Base-by-base conservation (phyloP, 257 asterid species). In the Euphrasia confusa region DNA sequence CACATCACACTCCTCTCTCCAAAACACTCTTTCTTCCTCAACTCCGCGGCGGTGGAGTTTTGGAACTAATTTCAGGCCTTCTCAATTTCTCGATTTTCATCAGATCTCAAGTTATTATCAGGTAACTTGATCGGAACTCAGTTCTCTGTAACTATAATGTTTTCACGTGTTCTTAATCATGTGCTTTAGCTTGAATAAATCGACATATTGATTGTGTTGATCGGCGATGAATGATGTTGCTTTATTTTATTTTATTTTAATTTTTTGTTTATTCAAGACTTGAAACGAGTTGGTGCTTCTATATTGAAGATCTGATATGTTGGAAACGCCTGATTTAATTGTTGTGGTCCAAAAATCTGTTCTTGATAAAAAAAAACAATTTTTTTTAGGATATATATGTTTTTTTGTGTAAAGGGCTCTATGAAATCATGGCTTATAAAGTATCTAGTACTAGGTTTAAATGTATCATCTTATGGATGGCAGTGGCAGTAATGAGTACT, bases 21-120 rank as follows among this genome's bases (percentile, higher is more conserved):
- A 28, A 5, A 35, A 60, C 58, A 39, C 44, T 67, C 63, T 56
- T 11, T 11, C 42, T 65, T 68, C 72, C 77, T 60, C 63, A 54
- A 80, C 77, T 80, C 83, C 81, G 78, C 79, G 86, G 86, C 83
- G 81, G 83, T 77, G 83, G 81, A 77, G 83, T 80, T 77, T 74
- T 52, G 60, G 82, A 26, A 44, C 71, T 1, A 18, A 65, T 54
- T 33, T 14, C 74, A 40, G n/a, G 49, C 27, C 26, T 45, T 53
- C 64, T 58, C 62, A 10, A 13, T 47, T 14, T 33, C 18, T 15
- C 64, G 48, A 56, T 60, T n/a, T 18, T 55, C 57, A 49, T 52
- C 76, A 62, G 81, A 77, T 74, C 80, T 68, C 54, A 2, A 61
- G 40, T 14, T 64, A 42, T 39, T 24, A 48, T 67, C 75, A 70